A percentile compares a stretch with the other conserved stretches of the same genome.
Evolutionary conservation across 1,284 basidiomycete genomes (phyloP).

Genomic region (Puccinia sorghi): DNA sequence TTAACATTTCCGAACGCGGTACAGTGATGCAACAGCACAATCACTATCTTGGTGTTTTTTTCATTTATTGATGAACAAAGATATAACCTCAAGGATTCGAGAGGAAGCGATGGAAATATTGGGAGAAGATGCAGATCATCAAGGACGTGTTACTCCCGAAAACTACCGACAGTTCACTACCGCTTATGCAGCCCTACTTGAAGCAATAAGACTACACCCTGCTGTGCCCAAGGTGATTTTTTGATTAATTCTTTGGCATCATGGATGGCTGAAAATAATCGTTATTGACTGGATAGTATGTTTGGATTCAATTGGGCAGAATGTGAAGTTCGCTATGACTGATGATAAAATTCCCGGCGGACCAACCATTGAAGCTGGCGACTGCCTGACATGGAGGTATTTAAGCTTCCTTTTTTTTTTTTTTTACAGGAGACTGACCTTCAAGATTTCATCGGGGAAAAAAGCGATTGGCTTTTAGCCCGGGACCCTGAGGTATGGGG

Average conservation of each 20-base stretch:
- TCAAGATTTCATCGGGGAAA: background rate
- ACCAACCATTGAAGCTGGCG: slow-evolving; percentile 52
- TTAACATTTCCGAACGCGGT: background rate
- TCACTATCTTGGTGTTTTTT: slow-evolving; percentile 43
- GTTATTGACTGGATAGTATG: background rate
- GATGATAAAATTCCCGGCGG: slow-evolving; percentile 53
- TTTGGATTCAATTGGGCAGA: background rate
- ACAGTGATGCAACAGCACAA: slow-evolving; percentile 48
- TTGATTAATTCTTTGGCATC: background rate
- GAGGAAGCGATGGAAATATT: slow-evolving; percentile 19
- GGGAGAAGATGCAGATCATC: background rate
- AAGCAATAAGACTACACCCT: slow-evolving; percentile 53
- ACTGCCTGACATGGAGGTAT: slow-evolving; percentile 33
- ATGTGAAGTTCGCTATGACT: slow-evolving; percentile 38
- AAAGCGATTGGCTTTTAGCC: slow-evolving; percentile 52
- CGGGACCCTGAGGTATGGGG: slow-evolving; percentile 52
- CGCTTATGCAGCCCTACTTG: slow-evolving; percentile 51
- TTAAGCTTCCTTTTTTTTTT: background rate
- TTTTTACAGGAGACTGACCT: background rate
- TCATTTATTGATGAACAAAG: slow-evolving; percentile 41
- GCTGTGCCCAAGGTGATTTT: slow-evolving; percentile 43
- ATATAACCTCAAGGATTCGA: slow-evolving; percentile 14
- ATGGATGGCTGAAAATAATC: background rate
- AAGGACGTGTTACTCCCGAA: slow-evolving; percentile 21
- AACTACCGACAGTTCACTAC: slow-evolving; percentile 47